These are phyloP conservation scores for Septoria petroselini DNA, from an alignment of 2,329 filamentous ascomycete genomes.

Conservation along the genomic window DNA sequence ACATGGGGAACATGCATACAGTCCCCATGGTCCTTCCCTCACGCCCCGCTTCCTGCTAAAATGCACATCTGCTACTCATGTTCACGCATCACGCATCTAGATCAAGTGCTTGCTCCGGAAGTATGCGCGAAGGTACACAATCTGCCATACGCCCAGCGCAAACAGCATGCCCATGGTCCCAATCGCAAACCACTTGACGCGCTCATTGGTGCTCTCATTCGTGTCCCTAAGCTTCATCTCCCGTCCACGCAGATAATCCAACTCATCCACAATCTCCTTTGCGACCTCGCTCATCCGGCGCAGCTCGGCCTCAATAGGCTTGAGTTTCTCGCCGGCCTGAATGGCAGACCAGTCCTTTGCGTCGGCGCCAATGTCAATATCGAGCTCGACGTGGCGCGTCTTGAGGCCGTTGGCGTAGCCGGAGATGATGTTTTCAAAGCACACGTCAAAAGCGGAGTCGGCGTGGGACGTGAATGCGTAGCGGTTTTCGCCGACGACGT, in stretches of 20 bases:
- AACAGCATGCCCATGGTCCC: conserved; percentile 88
- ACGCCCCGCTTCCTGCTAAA: no score
- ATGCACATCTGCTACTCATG: no score
- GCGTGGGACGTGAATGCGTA: conserved; percentile 91
- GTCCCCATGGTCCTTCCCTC: no score
- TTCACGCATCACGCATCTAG: conserved; percentile 30
- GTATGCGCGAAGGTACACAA: conserved; percentile 95
- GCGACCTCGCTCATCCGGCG: conserved; percentile 89
- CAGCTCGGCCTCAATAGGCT: conserved; percentile 92
- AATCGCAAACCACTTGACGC: conserved; percentile 98
- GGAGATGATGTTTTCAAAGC: conserved; percentile 81
- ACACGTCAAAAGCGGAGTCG: conserved; percentile 92
- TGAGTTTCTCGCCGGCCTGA: conserved; percentile 94
- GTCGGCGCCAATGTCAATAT: conserved; percentile 93
- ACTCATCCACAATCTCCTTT: conserved; percentile 81
- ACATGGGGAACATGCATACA: no score
- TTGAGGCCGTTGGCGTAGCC: conserved; percentile 37
- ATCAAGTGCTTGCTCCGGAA: conserved; percentile 70
- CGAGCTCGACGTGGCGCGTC: conserved; percentile 76
- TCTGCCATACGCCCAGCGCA: conserved; percentile 90
- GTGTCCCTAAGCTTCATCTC: conserved; percentile 97
- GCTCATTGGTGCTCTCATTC: conserved; percentile 98
- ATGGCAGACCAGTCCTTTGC: conserved; percentile 98
- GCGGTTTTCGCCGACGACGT: conserved; percentile 86
- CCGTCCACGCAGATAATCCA: conserved; percentile 87